Percentiles rank a stretch among this genome's conserved stretches.
phyloP scores from a whole-genome alignment of 2,329 filamentous ascomycete species.

The Phialophora chinensis region DNA sequence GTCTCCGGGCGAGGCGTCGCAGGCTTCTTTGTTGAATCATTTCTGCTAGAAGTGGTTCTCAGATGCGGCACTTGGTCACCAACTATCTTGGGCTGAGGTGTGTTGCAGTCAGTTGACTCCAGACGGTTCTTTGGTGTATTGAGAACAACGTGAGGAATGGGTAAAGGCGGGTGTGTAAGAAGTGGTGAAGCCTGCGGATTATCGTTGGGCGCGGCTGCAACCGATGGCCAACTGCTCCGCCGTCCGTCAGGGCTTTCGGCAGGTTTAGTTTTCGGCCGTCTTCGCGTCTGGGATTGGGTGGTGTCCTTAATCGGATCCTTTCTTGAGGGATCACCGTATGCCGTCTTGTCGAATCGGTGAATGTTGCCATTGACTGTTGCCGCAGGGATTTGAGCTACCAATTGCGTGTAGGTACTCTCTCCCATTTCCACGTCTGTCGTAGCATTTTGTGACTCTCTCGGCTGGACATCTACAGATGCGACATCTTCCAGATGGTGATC shows the following conservation, averaged over 20 bases:
- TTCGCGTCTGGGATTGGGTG: neutral
- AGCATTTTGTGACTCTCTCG: neutral
- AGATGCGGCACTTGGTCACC: neutral
- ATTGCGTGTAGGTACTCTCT: neutral
- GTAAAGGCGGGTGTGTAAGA: neutral
- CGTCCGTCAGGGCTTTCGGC: neutral
- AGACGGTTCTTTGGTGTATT: neutral
- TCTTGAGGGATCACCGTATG: slow-evolving; percentile 22
- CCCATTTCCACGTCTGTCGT: neutral
- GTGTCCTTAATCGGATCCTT: neutral
- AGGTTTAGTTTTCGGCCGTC: neutral
- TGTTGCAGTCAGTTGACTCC: neutral
- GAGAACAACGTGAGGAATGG: neutral
- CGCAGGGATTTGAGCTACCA: neutral
- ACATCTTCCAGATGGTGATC: neutral
- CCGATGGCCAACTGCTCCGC: neutral
- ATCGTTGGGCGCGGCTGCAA: neutral
- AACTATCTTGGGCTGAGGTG: neutral
- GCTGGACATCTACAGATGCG: neutral
- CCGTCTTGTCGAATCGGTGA: slow-evolving; percentile 15
- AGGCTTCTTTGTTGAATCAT: slow-evolving; percentile 3
- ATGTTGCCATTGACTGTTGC: neutral
- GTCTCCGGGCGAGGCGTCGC: slow-evolving; percentile 17
- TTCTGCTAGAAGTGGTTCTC: neutral
- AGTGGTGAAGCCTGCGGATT: neutral